phyloP scores from a whole-genome alignment of 1,284 basidiomycete species.

The Peniophora sp. region DNA sequence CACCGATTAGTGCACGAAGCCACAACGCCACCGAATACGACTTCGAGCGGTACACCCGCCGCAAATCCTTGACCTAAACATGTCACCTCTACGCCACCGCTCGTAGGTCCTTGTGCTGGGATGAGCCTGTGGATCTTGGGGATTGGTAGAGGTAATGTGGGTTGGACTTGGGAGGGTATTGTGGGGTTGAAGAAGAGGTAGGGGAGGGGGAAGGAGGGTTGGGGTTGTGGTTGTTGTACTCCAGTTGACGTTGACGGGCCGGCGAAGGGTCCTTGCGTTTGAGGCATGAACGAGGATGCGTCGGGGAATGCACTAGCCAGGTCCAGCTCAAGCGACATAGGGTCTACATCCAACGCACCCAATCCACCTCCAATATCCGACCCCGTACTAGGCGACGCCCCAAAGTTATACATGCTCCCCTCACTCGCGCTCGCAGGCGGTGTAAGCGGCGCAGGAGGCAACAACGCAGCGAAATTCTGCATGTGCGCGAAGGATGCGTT shows the following conservation, averaged over 20 bases:
- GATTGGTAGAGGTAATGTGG: slow-evolving; percentile 38
- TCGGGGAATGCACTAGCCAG: too few relatives aligned
- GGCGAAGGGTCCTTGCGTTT: background rate
- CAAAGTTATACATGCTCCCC: too few relatives aligned
- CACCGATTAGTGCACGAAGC: slow-evolving; percentile 85
- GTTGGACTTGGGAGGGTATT: slow-evolving; percentile 23
- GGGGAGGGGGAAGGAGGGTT: slow-evolving; percentile 26
- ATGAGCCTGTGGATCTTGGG: slow-evolving; percentile 82
- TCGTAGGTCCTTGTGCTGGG: slow-evolving; percentile 85
- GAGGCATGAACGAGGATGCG: too few relatives aligned
- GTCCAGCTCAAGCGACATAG: too few relatives aligned
- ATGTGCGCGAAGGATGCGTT: too few relatives aligned
- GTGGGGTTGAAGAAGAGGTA: slow-evolving; percentile 45
- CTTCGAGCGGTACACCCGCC: slow-evolving; percentile 58
- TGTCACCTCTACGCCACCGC: slow-evolving; percentile 93
- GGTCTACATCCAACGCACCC: too few relatives aligned
- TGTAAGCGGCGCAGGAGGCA: too few relatives aligned
- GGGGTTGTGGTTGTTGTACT: slow-evolving; percentile 6
- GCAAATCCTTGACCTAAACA: slow-evolving; percentile 89
- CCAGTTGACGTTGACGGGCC: too few relatives aligned
- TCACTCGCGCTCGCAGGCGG: too few relatives aligned
- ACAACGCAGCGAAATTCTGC: too few relatives aligned
- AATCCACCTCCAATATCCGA: too few relatives aligned
- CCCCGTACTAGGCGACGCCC: too few relatives aligned
- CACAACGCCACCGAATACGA: slow-evolving; percentile 81